Base-by-base conservation (phyloP, 1,284 basidiomycete genomes). In the Fomitopsis betulina region DNA sequence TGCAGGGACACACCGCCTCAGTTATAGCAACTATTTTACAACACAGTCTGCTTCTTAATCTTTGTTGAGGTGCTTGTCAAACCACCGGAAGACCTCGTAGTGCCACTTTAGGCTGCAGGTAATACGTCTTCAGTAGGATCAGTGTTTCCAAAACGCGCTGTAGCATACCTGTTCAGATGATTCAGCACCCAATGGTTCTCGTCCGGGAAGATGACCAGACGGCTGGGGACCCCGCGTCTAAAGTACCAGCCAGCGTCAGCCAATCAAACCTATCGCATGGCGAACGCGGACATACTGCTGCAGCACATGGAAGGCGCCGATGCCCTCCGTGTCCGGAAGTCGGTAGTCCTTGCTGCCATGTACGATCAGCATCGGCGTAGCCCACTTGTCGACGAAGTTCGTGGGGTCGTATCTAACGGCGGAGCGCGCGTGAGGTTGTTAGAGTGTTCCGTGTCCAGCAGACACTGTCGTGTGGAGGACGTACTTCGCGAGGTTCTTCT, bases 121-220 rank as follows among this genome's bases (percentile, higher is more conserved):
- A 21, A 13, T 50, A 42, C 17, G 50, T 35, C 52, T 54, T 54
- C 9, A 54, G 40, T 38, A 9, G 13, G 54, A 49, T 40, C 39
- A 43, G 32, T 40, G 12, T 33, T n/a, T 10, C 42, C n/a, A 42
- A 38, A 13, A 10, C 19, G 33, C 37, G 38, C 27, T 5, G 8
- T 23, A 33, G 64, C 74, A 37, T 33, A 84, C 83, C 83, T 89
- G 66, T 92, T 92, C 55, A 85, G 86, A 62, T 87, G 86, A 58
- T 90, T 82, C 59, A 89, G 64, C 10, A 92, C 91, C 92, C 92
- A 96, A 71, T 96, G 94, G 67, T 96, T 96, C 77, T 97, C 95
- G 66, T 93, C 87, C 0, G 91, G 91, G 82, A 97, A 97, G 64
- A 95, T 86, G 10, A 97, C 82, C 53, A 97, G 79, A 53, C 95